These are phyloP conservation scores for Citrullus mucosospermus DNA, from an alignment of 306 rosid genomes.

Conservation along the genomic window DNA sequence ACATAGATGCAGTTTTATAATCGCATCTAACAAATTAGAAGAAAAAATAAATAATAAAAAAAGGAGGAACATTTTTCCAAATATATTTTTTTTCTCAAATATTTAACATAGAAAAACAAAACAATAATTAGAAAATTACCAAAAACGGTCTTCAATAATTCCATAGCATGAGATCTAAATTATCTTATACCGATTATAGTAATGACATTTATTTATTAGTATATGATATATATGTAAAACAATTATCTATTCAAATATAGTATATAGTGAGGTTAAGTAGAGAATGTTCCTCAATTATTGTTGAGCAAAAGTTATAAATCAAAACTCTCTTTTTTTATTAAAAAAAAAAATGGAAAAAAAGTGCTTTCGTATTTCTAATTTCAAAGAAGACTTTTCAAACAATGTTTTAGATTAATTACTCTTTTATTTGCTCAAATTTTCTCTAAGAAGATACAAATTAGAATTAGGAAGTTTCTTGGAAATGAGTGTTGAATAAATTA, in stretches of 20 bases:
- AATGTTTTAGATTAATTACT: not conserved
- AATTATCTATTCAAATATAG: not conserved
- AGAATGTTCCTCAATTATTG: too few species aligned
- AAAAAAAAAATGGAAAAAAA: not conserved
- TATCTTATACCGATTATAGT: not conserved
- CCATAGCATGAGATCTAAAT: not conserved
- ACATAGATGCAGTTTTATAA: not conserved
- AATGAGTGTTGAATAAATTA: not conserved
- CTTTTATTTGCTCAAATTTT: not conserved
- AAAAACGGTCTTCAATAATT: not conserved
- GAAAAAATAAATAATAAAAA: not conserved
- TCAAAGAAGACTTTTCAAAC: not conserved
- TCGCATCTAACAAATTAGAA: not conserved
- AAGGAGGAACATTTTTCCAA: not conserved
- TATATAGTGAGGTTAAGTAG: too few species aligned
- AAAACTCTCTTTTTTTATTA: too few species aligned
- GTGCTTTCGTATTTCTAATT: not conserved
- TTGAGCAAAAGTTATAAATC: too few species aligned
- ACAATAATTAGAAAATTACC: not conserved
- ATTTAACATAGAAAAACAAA: not conserved
- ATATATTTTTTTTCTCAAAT: not conserved
- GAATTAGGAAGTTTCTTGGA: not conserved
- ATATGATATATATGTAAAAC: not conserved
- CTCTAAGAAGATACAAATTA: not conserved
- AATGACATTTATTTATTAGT: not conserved